Base-by-base conservation (phyloP, 345 rosid species). In the Alliaria petiolata region DNA sequence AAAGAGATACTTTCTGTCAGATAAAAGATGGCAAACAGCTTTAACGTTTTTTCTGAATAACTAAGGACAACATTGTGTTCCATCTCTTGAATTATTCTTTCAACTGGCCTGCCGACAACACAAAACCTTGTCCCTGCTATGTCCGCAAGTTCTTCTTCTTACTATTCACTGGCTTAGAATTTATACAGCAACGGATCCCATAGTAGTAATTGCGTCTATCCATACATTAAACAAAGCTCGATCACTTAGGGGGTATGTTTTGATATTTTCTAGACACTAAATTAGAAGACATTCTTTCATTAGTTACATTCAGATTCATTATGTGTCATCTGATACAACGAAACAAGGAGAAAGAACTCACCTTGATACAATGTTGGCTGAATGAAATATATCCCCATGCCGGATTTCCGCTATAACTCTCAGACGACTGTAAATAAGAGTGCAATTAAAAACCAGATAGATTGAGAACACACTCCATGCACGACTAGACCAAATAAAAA, bases 301-400 rank as follows among this genome's bases (percentile, higher is more conserved):
- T 52, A 60, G 8, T 35, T 53, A 35, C 62, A 34, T 25, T 22
- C 25, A 22, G 25, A 34, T 25, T 22, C 25, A 22, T 1, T 30
- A 57, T 65, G 53, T 49, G 30, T 17, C 74, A 61, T 26, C 64
- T 4, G 30, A 53, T 53, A 64, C 10, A 52, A 62, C 47, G 8
- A 46, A n/a, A 70, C 16, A 56, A 65, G 67, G 62, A 80, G 36
- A 54, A 62, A 46, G 34, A 55, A 71, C 70, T 75, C 72, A 90
- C 98, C 99, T 95, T 69, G 98, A 92, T 52, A 95, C 96, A 72
- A 95, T 92, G 82, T 95, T 95, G 73, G 98, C 97, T 44, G 99
- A 86, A 85, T 92, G 99, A 77, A 95, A 95, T 68, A 90, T 75
- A 85, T 92, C 99, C 66, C 88, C 97, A 72, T 90, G 99, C 80